Evolutionary conservation across 768 basidiomycete species (phyloP), one percentile per base, ranked within the genome.

Genomic region (Cystoderma amianthinum): DNA sequence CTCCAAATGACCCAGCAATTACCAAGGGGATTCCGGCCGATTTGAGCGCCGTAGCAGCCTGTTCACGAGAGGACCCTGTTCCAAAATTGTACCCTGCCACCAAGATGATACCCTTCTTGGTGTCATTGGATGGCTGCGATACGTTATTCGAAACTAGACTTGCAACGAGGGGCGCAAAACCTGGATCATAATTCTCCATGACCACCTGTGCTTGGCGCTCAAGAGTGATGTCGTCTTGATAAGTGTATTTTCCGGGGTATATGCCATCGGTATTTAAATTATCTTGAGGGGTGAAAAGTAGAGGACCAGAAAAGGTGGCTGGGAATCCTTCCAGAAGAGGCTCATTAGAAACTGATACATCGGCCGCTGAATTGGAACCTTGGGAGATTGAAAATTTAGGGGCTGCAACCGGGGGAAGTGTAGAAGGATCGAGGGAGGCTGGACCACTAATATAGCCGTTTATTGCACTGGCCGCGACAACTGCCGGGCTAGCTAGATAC

Each of bases 211-310:
- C 94, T 60, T 98, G 96, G 20, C 82, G 78, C 46, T 82, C 85
- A 24, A 92, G 90, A 2, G 95, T 97, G 59, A 99, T 96, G 55
- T 97, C 96, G 59, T 99, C 96, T 63, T 96, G 93, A 62, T 99
- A 99, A 4, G 95, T 99, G 63, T 96, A 98, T 62, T 96, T 98
- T 15, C 95, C 95, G 1, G 96, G 96, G 65, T 99, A 99, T 54
- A 99, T 91, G 1, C 88, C 96, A 55, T 99, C 96, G 1, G 96
- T 99, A 60, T 94, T 98, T 45, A 99, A 63, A 57, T 99, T 99
- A 61, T 99, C 96, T 55, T 97, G 93, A 0, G 96, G 96, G 0
- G 82, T 76, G 54, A 97, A 99, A 32, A 98, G 65, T n/a, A 98
- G 65, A 0, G 82, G 80, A 1, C 96, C 96, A 0, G 76, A 62